phyloP scores from a whole-genome alignment of 352 stramenopile species.

The Sclerospora graminicola region DNA sequence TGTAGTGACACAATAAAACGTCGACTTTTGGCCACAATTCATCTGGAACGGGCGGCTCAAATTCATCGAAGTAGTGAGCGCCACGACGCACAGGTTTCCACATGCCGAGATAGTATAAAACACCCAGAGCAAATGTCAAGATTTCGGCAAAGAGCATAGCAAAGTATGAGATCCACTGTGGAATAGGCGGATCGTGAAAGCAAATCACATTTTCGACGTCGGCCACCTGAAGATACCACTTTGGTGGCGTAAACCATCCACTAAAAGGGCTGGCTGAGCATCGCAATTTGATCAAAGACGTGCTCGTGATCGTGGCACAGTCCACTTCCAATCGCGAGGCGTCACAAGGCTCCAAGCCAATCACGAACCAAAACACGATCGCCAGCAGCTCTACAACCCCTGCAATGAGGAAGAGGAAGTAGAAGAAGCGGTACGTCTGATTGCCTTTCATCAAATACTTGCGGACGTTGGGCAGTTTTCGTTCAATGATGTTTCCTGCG shows the following conservation, averaged over 20 bases:
- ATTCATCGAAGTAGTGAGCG: slow-evolving; percentile 83
- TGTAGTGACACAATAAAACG: slow-evolving; percentile 78
- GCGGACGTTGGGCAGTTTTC: slow-evolving; percentile 78
- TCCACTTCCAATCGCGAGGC: slow-evolving; percentile 34
- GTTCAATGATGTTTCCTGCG: slow-evolving; percentile 77
- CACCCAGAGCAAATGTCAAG: slow-evolving; percentile 52
- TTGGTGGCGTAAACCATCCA: slow-evolving; percentile 48
- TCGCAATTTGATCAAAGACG: slow-evolving; percentile 38
- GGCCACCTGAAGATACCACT: slow-evolving; percentile 64
- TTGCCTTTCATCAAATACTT: slow-evolving; percentile 87
- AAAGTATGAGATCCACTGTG: slow-evolving; percentile 80
- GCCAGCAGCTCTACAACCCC: slow-evolving; percentile 59
- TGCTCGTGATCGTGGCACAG: slow-evolving; percentile 51
- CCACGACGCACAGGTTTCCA: slow-evolving; percentile 82
- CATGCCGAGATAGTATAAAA: slow-evolving; percentile 84
- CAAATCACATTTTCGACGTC: slow-evolving; percentile 61
- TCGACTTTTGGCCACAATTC: slow-evolving; percentile 82
- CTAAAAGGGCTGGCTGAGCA: slow-evolving; percentile 46
- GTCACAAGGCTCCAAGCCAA: slow-evolving; percentile 72
- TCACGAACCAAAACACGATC: slow-evolving; percentile 73
- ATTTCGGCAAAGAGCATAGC: slow-evolving; percentile 60
- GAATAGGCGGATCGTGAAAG: slow-evolving; percentile 65
- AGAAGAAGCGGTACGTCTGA: slow-evolving; percentile 69
- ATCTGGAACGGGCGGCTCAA: slow-evolving; percentile 67
- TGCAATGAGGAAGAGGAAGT: slow-evolving; percentile 68